Conservation (phyloP, 768 basidiomycete genomes). For the Punctularia strigosozonata region DNA sequence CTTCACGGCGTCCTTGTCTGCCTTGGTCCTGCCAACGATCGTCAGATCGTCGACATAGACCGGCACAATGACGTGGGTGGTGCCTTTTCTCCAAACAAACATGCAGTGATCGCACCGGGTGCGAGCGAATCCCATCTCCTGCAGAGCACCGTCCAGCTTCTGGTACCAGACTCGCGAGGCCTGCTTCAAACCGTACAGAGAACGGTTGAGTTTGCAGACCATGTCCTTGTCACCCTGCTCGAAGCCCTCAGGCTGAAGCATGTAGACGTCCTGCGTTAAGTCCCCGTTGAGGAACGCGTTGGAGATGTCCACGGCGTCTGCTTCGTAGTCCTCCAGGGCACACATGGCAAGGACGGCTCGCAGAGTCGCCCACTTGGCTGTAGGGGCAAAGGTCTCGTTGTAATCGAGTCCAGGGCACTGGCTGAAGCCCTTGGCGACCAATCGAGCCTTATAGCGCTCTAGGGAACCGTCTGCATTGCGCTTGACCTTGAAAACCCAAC, state of each 20-base stretch:
- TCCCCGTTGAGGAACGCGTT: conserved; percentile 4
- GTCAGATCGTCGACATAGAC: conserved; percentile 6
- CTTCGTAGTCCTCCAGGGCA: conserved; percentile 9
- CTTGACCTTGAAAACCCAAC: conserved; percentile 19
- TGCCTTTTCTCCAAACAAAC: background rate
- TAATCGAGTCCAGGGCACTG: conserved; percentile 24
- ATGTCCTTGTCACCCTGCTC: conserved; percentile 3
- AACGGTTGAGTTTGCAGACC: conserved; percentile 5
- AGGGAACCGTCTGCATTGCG: conserved; percentile 6
- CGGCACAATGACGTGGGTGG: conserved; percentile 2
- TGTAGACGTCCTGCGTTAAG: conserved; percentile 14
- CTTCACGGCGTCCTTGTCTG: conserved; percentile 1
- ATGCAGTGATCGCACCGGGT: conserved; percentile 3
- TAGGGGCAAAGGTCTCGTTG: conserved; percentile 15
- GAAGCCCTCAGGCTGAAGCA: conserved; percentile 11
- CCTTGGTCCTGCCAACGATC: background rate
- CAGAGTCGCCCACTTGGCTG: conserved; percentile 11
- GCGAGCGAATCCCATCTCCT: background rate
- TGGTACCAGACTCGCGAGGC: conserved; percentile 7
- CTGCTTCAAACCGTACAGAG: conserved; percentile 18
- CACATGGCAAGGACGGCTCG: conserved; percentile 15
- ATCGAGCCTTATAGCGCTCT: conserved; percentile 12
- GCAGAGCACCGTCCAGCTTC: conserved; percentile 5
- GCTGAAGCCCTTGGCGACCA: conserved; percentile 24
- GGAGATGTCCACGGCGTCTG: conserved; percentile 8